Evolutionary conservation across 306 rosid genomes (phyloP).

Genomic region (Prosopis cineraria): DNA sequence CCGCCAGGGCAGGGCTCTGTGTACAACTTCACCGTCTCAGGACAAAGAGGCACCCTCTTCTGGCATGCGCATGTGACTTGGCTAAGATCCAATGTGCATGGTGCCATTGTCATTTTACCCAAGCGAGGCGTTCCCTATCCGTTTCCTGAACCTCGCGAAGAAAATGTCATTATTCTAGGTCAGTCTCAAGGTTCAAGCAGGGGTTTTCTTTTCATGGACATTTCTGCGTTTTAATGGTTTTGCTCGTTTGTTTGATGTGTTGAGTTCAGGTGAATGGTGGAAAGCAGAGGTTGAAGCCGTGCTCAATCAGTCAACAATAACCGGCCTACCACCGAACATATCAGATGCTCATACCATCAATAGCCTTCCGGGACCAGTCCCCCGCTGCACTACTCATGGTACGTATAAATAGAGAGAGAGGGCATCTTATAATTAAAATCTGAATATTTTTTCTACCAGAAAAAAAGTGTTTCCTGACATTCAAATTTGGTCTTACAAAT

Average conservation of each 20-base stretch:
- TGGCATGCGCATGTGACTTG: conserved; percentile 88
- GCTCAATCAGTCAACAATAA: conserved; percentile 43
- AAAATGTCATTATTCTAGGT: conserved; percentile 63
- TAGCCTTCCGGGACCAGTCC: conserved; percentile 63
- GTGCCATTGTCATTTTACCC: conserved; percentile 71
- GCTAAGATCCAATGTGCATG: conserved; percentile 74
- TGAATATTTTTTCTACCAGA: neutral
- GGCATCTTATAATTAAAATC: neutral
- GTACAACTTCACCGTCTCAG: conserved; percentile 66
- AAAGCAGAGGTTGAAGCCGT: conserved; percentile 76
- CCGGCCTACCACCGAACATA: conserved; percentile 67
- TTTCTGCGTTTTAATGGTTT: neutral
- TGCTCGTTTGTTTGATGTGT: conserved; percentile 7
- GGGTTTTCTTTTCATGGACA: neutral
- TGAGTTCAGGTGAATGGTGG: conserved; percentile 75
- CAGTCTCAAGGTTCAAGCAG: neutral
- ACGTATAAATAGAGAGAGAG: conserved; percentile 16
- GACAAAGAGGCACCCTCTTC: conserved; percentile 83
- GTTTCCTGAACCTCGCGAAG: conserved; percentile 61
- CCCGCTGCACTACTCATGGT: conserved; percentile 67
- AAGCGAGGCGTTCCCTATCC: conserved; percentile 67
- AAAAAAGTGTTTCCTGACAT: neutral
- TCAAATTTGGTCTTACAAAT: neutral
- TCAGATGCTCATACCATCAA: conserved; percentile 78
- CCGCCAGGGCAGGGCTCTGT: conserved; percentile 60